phyloP scores from a whole-genome alignment of 352 stramenopile species.

The Bremia lactucae region DNA sequence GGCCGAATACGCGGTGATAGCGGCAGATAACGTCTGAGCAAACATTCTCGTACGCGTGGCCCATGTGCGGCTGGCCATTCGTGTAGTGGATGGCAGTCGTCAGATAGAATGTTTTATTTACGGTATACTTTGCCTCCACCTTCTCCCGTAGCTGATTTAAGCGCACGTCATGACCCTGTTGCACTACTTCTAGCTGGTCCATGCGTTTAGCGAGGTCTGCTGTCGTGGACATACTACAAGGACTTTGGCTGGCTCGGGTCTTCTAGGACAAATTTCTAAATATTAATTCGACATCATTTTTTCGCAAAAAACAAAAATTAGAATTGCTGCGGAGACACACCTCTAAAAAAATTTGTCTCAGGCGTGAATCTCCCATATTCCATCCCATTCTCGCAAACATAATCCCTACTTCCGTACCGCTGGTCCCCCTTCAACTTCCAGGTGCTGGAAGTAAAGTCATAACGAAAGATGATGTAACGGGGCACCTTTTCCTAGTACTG shows the following conservation, averaged over 20 bases:
- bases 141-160: conserved; percentile 24
- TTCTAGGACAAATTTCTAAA: conserved; percentile 10
- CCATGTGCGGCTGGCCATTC: conserved; percentile 95
- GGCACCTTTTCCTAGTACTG: too few species aligned
- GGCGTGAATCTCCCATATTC: too few species aligned
- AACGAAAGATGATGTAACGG: too few species aligned
- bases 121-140: conserved; percentile 22
- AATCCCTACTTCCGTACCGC: too few species aligned
- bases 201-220: conserved; percentile 31
- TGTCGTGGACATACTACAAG: conserved; percentile 16
- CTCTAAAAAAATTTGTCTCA: too few species aligned
- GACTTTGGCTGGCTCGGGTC: conserved; percentile 11
- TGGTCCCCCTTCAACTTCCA: too few species aligned
- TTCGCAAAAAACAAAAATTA: too few species aligned
- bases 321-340: too few species aligned
- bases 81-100: conserved; percentile 99
- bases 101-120: conserved; percentile 89
- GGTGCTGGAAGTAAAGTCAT: too few species aligned
- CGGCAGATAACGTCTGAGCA: conserved; percentile 94
- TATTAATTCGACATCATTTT: too few species aligned
- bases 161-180: conserved; percentile 34
- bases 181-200: conserved; percentile 28
- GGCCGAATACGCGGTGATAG: conserved; percentile 87
- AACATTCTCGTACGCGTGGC: conserved; percentile 97
- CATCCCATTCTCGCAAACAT: too few species aligned